Evolutionary conservation across 2,329 filamentous ascomycete species (phyloP).

Genomic region (Dothidotthia symphoricarpi): DNA sequence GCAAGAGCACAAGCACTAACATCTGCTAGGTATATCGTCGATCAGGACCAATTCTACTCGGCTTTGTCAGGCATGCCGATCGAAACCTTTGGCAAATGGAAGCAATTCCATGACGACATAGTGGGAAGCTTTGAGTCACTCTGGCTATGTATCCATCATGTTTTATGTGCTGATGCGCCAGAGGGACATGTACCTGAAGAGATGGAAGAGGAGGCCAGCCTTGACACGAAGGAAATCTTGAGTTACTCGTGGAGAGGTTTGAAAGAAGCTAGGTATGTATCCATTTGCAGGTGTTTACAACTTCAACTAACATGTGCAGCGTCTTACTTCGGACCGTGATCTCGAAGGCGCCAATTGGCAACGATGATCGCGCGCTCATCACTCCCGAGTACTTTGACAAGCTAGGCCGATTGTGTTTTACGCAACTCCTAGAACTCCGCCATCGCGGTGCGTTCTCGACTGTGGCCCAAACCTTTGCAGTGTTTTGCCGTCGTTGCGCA

Average conservation of each 20-base stretch:
- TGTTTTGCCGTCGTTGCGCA: conserved; percentile 69
- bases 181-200: conserved; percentile 83
- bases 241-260: conserved; percentile 94
- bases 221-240: conserved; percentile 82
- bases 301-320: conserved; percentile 47
- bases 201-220: conserved; percentile 66
- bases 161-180: conserved; percentile 90
- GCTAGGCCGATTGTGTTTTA: conserved; percentile 74
- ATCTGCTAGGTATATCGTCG: conserved; percentile 48
- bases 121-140: conserved; percentile 63
- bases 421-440: conserved; percentile 76
- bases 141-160: conserved; percentile 72
- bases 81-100: conserved; percentile 28
- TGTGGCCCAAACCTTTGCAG: conserved; percentile 81
- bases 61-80: conserved; percentile 9
- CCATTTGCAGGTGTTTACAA: not conserved
- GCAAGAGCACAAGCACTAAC: conserved; percentile 1
- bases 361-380: conserved; percentile 19
- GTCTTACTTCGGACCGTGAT: conserved; percentile 60
- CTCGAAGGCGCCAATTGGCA: conserved; percentile 38
- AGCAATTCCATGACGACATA: conserved; percentile 55
- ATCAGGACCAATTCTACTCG: conserved; percentile 41
- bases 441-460: conserved; percentile 93
- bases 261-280: conserved; percentile 80
- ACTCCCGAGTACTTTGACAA: conserved; percentile 56